phyloP scores from a whole-genome alignment of 2,329 filamentous ascomycete species.

The Niveomyces coronatus region DNA sequence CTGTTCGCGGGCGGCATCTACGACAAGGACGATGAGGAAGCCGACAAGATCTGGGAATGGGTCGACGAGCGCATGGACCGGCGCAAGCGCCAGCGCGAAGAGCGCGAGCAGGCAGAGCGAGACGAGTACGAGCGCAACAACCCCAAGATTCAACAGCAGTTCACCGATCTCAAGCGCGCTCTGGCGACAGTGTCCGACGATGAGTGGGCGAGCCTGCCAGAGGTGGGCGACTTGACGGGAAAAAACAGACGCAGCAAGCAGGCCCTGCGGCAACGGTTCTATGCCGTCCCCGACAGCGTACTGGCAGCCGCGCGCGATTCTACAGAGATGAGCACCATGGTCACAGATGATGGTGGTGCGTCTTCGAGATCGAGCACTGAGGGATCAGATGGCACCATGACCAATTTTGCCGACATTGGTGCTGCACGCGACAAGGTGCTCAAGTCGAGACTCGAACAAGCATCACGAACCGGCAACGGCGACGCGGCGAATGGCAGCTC shows the following conservation, averaged over 20 bases:
- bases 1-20: constrained; percentile 93
- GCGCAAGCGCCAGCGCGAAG: constrained; percentile 84
- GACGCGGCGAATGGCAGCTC: constrained; percentile 65
- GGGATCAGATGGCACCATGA: constrained; percentile 77
- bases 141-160: constrained; percentile 96
- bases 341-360: constrained; percentile 67
- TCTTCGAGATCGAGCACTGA: constrained; percentile 19
- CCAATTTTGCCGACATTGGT: constrained; percentile 95
- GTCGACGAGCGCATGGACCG: constrained; percentile 97
- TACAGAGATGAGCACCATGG: constrained; percentile 74
- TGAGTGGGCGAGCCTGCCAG: constrained; percentile 90
- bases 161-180: constrained; percentile 88
- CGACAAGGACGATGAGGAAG: constrained; percentile 95
- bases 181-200: constrained; percentile 84
- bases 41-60: constrained; percentile 88
- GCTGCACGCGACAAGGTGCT: constrained; percentile 93
- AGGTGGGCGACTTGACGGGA: constrained; percentile 92
- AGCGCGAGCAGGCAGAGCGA: constrained; percentile 78
- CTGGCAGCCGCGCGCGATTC: constrained; percentile 76
- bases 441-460: constrained; percentile 86
- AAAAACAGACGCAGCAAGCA: constrained; percentile 82
- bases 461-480: constrained; percentile 55
- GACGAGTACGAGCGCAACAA: constrained; percentile 97
- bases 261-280: constrained; percentile 75
- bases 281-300: constrained; percentile 94